Evolutionary conservation across 108 stramenopile species (phyloP), one percentile per base, ranked within the genome.

Genomic region (Nitzschia palea): DNA sequence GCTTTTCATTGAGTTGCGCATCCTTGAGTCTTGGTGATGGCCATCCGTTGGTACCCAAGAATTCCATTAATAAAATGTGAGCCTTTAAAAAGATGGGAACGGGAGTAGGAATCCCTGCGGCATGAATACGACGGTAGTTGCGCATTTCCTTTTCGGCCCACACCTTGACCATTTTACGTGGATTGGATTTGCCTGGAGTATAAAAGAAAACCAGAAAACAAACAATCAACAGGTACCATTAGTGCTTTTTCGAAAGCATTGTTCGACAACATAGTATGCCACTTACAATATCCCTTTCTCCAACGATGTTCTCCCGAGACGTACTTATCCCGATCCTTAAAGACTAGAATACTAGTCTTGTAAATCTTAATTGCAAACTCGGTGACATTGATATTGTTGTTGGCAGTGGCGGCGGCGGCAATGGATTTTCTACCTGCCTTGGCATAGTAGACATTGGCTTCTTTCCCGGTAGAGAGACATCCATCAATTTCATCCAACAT

Each of bases 71-170:
- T 14, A 99, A 74, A 23, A 99, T 96, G 67, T 99, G 95, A 44
- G 80, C 65, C 43, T 97, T 97, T 30, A 99, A 78, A 36, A 98
- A 75, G 35, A 94, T 87, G 22, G 97, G 97, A 6, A 55, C 51
- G 2, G 99, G 99, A 56, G 84, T 87, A 1, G 89, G 92, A 36
- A 99, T 91, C 31, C 93, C 91, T 18, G 95, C 91, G 10, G 73
- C 68, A 44, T 86, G 78, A 28, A 98, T 85, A 0, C 98, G 86
- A 29, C 89, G 85, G 51, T 97, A 96, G 59, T 99, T 99, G 2
- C 98, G 85, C 86, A 98, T 86, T 80, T 99, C 98, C 78, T 98
- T 98, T 80, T 98, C 99, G 3, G 99, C 99, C 98, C 99, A 98
- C 12, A 96, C 85, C 67, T 98, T 97, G 66, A 99, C 99, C 99